Evolutionary conservation across 306 rosid genomes (phyloP).

Genomic region (Rosa multiflora): DNA sequence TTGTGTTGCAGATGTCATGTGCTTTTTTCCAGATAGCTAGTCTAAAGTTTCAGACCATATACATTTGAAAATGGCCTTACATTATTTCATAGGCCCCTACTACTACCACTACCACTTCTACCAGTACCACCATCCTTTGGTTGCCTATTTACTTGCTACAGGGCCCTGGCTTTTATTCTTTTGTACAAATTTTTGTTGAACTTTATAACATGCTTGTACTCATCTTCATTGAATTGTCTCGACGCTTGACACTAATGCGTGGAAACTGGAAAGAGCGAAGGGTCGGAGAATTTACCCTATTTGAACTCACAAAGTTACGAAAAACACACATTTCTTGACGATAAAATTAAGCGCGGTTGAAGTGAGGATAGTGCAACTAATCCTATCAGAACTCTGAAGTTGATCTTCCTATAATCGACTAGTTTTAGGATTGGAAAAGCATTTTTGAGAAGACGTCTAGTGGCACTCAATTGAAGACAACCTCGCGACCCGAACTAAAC

Average conservation of each 20-base stretch:
- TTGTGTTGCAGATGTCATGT: not conserved
- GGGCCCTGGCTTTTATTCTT: not conserved
- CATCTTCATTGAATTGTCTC: not conserved
- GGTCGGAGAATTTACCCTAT: not conserved
- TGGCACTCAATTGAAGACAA: no score
- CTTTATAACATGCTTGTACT: not conserved
- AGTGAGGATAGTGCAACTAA: not conserved
- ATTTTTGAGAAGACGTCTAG: not conserved
- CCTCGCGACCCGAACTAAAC: not conserved
- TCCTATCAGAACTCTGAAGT: not conserved
- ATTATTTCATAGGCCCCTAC: not conserved
- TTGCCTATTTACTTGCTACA: not conserved
- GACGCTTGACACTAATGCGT: not conserved
- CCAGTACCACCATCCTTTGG: constrained; percentile 1
- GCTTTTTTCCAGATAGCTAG: not conserved
- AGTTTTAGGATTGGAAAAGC: not conserved
- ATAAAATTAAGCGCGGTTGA: not conserved
- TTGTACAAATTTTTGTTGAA: not conserved
- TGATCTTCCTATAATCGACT: not conserved
- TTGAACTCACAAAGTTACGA: not conserved
- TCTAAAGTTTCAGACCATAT: not conserved
- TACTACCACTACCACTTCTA: not conserved
- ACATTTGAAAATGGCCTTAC: not conserved
- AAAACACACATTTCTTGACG: not conserved
- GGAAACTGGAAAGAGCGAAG: not conserved